phyloP scores from a whole-genome alignment of 345 rosid genomes.

The Erodium maritimum region DNA sequence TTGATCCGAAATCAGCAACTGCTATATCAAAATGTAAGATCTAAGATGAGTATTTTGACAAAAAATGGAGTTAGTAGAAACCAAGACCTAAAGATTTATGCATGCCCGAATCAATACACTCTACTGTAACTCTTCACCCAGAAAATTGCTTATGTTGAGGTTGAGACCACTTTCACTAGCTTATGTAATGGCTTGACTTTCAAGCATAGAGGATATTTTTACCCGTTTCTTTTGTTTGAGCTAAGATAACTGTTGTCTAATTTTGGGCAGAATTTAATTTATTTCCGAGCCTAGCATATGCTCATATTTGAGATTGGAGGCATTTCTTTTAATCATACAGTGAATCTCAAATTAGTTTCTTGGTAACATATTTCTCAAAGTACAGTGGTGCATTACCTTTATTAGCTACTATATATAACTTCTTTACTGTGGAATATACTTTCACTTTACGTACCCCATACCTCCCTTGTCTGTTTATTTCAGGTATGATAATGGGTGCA shows the following conservation, averaged over 20 bases:
- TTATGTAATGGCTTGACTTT: neutral
- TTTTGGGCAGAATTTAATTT: neutral
- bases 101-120: too few relatives aligned
- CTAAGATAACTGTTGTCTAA: neutral
- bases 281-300: neutral
- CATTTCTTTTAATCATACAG: neutral
- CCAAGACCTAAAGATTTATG: too few relatives aligned
- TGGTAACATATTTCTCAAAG: neutral
- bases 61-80: too few relatives aligned
- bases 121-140: too few relatives aligned
- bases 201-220: too few relatives aligned
- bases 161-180: too few relatives aligned
- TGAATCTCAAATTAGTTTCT: neutral
- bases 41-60: neutral
- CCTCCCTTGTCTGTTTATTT: constrained; percentile 2
- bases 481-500: constrained; percentile 54
- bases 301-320: neutral
- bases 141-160: too few relatives aligned
- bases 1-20: constrained; percentile 23
- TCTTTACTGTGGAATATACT: too few relatives aligned
- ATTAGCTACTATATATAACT: too few relatives aligned
- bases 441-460: too few relatives aligned
- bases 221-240: neutral
- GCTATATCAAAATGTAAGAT: constrained; percentile 20
- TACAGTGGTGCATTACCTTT: too few relatives aligned